Evolutionary conservation across 805 yeast species (phyloP), one percentile per base, ranked within the genome.

Genomic region (Barnettozyma pratensis): DNA sequence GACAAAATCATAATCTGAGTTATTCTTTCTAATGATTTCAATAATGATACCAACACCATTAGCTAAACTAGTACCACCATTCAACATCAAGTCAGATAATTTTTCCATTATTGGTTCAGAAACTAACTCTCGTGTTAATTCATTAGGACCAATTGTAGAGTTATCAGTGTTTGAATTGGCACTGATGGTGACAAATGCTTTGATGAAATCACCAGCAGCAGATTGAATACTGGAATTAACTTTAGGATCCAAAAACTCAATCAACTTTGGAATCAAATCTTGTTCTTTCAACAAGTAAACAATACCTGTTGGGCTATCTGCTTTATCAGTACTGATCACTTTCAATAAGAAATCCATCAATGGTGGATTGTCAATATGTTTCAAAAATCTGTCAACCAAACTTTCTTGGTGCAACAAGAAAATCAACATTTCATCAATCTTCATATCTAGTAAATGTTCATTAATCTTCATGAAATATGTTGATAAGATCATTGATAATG

Each of bases 41-140:
- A 94, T 92, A 34, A 94, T 81, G 28, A 94, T 89, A 6, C 97
- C 95, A 32, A 94, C 99, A 60, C 96, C 96, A 58, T 91, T 92
- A 36, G 94, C 85, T 54, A 94, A 75, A 1, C 97, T 96, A 34
- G 91, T 83, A 42, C 96, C 96, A 47, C 89, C 88, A 50, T 72
- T 60, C 47, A 92, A 76, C 87, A 94, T 94, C 54, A 87, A 80
- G 19, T 80, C 68, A 28, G 91, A 86, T 55, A 94, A 72, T 51
- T 77, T 75, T 50, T 77, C 72, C 56, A 90, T 76, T 51, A 87
- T 79, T 37, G 77, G 74, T 39, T 82, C 82, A 14, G 95, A 84
- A 11, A 91, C 97, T 32, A 94, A 73, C 65, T 92, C 92, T 54
- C 99, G 77, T 3, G 97, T 89, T 37, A 94, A 73, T 62, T 89